A percentile compares a stretch with the other conserved stretches of the same genome.
Conservation (phyloP, 2,329 filamentous ascomycete species). For the Blastomyces percursus region DNA sequence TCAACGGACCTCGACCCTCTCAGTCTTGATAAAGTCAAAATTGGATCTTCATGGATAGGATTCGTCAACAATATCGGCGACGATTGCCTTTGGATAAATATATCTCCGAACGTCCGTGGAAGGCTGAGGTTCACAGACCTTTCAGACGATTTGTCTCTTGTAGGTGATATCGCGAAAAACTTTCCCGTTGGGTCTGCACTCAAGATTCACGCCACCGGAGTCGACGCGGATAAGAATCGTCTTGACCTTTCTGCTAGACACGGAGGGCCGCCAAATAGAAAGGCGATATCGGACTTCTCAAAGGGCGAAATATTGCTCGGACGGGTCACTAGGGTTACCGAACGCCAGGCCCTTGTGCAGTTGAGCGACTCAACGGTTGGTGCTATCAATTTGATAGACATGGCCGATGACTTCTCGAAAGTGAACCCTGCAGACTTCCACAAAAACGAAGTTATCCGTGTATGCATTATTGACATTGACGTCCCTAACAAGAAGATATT, state of each 20-base stretch:
- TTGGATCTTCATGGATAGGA: constrained; percentile 61
- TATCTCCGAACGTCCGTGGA: constrained; percentile 79
- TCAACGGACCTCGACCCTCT: constrained; percentile 51
- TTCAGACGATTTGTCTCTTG: constrained; percentile 70
- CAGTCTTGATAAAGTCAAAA: constrained; percentile 59
- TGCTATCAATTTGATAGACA: constrained; percentile 68
- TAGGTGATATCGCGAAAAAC: constrained; percentile 63
- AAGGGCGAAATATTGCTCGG: constrained; percentile 72
- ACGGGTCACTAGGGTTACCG: constrained; percentile 73
- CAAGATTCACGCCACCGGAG: constrained; percentile 62
- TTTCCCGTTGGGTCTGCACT: constrained; percentile 88
- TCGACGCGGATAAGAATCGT: constrained; percentile 61
- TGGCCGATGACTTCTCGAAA: constrained; percentile 75
- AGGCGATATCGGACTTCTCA: constrained; percentile 62
- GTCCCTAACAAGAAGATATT: constrained; percentile 70
- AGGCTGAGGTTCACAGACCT: constrained; percentile 73
- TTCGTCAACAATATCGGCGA: constrained; percentile 84
- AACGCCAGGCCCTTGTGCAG: constrained; percentile 74
- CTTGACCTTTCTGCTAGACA: constrained; percentile 74
- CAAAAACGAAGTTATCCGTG: constrained; percentile 77
- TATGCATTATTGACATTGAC: constrained; percentile 75
- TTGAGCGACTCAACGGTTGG: constrained; percentile 71
- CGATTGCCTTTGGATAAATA: constrained; percentile 76
- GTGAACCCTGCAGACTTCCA: constrained; percentile 63
- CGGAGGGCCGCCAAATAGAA: constrained; percentile 43